A percentile compares a stretch with the other conserved stretches of the same genome.
phyloP scores from a whole-genome alignment of 1,139 yeast species.

The Candida smagusa region DNA sequence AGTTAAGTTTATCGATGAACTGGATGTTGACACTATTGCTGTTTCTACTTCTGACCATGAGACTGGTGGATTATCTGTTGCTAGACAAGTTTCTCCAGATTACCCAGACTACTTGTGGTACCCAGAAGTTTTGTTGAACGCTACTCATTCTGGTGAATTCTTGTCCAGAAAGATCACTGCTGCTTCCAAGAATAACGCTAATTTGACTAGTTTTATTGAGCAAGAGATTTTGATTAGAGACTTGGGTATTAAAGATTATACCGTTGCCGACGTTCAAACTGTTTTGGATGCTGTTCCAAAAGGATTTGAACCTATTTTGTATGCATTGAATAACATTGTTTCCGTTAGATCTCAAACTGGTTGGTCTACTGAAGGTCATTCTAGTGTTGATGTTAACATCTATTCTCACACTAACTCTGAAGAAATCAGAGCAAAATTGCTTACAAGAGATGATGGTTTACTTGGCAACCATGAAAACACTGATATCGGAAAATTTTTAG shows the following conservation, averaged over 20 bases:
- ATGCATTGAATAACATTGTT: constrained; percentile 27
- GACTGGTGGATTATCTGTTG: constrained; percentile 42
- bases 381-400: constrained; percentile 28
- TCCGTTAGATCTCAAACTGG: constrained; percentile 25
- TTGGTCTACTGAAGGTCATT: constrained; percentile 29
- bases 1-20: constrained; percentile 18
- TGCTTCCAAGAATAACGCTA: constrained; percentile 3
- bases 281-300: constrained; percentile 7
- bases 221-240: constrained; percentile 16
- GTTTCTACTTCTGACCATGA: constrained; percentile 29
- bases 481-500: constrained; percentile 75
- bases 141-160: constrained; percentile 25
- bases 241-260: constrained; percentile 19
- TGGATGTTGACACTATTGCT: constrained; percentile 23
- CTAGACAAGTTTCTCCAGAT: constrained; percentile 60
- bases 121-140: constrained; percentile 22
- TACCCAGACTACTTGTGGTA: constrained; percentile 27
- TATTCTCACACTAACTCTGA: constrained; percentile 34
- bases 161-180: constrained; percentile 16
- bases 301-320: constrained; percentile 17
- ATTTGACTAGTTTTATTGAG: constrained; percentile 11
- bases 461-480: constrained; percentile 82
- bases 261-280: constrained; percentile 14
- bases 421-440: constrained; percentile 33
- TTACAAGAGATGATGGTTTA: constrained; percentile 35